Percentiles rank a stretch among this genome's conserved stretches.
These are phyloP conservation scores for Xylaria nigripes DNA, from an alignment of 495 filamentous ascomycete species.

Conservation along the genomic window DNA sequence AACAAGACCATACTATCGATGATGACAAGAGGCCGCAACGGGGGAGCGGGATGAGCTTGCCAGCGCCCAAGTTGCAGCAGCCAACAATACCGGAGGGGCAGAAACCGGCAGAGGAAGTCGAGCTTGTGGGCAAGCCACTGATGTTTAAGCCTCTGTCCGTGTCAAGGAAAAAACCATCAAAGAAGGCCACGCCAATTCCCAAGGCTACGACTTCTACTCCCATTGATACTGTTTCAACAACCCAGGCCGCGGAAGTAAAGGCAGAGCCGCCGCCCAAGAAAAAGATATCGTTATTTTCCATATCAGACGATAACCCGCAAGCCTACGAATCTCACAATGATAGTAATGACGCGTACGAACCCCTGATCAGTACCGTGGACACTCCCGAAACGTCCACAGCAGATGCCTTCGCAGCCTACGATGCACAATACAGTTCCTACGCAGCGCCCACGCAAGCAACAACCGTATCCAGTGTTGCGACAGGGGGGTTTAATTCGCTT, in stretches of 20 bases:
- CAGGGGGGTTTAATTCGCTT: conserved; percentile 37
- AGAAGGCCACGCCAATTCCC: conserved; percentile 46
- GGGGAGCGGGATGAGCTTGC: conserved; percentile 18
- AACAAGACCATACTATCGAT: conserved; percentile 16
- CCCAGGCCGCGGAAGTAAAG: background rate
- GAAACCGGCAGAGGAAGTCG: conserved; percentile 50
- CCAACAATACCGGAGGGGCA: conserved; percentile 38
- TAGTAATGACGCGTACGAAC: conserved; percentile 32
- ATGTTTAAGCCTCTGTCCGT: conserved; percentile 89
- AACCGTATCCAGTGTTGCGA: conserved; percentile 12
- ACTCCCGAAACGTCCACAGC: conserved; percentile 10
- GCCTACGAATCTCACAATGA: background rate
- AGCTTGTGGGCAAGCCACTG: conserved; percentile 65
- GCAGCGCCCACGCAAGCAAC: conserved; percentile 15
- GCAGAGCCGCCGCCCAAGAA: conserved; percentile 24
- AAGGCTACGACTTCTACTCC: background rate
- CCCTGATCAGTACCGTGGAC: conserved; percentile 25
- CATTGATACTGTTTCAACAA: background rate
- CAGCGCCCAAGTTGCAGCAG: conserved; percentile 21
- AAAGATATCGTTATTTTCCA: conserved; percentile 40
- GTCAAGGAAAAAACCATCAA: conserved; percentile 57
- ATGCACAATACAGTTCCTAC: conserved; percentile 22
- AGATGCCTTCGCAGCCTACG: conserved; percentile 31
- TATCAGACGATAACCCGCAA: conserved; percentile 24
- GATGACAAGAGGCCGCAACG: conserved; percentile 10